Evolutionary conservation across 352 stramenopile genomes (phyloP).

Genomic region (Globisporangium megalacanthum): DNA sequence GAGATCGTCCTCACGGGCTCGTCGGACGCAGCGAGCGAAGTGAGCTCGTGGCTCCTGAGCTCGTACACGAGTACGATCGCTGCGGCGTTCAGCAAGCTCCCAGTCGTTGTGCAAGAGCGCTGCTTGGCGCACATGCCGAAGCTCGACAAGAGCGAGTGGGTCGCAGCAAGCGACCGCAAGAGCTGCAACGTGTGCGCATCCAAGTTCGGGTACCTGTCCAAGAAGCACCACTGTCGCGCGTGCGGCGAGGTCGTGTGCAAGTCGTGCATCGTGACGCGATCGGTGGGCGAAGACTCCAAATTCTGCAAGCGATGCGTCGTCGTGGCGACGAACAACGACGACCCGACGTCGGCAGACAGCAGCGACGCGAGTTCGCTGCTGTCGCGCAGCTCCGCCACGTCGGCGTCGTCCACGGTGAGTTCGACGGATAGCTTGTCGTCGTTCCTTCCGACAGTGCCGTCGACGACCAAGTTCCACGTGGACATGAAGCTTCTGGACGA

Average conservation of each 20-base stretch:
- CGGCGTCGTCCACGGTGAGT: slow-evolving; percentile 6
- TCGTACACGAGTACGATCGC: slow-evolving; percentile 37
- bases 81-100: slow-evolving; percentile 34
- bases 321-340: slow-evolving; percentile 38
- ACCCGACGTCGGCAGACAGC: slow-evolving; percentile 17
- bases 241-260: slow-evolving; percentile 78
- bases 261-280: slow-evolving; percentile 60
- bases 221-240: slow-evolving; percentile 69
- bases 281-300: slow-evolving; percentile 43
- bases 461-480: slow-evolving; percentile 21
- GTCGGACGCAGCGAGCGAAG: slow-evolving; percentile 29
- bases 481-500: slow-evolving; percentile 44
- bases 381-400: slow-evolving; percentile 13
- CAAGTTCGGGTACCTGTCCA: slow-evolving; percentile 64
- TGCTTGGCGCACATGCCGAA: slow-evolving; percentile 37
- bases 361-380: slow-evolving; percentile 25
- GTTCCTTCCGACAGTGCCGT: not conserved
- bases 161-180: slow-evolving; percentile 41
- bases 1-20: slow-evolving; percentile 49
- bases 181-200: slow-evolving; percentile 54
- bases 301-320: slow-evolving; percentile 75
- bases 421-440: not conserved
- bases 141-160: slow-evolving; percentile 41
- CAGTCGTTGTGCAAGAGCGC: slow-evolving; percentile 45
- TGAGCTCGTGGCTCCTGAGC: slow-evolving; percentile 33